A percentile compares a stretch with the other conserved stretches of the same genome.
Conservation (phyloP, 306 rosid genomes). For the Vigna angularis region DNA sequence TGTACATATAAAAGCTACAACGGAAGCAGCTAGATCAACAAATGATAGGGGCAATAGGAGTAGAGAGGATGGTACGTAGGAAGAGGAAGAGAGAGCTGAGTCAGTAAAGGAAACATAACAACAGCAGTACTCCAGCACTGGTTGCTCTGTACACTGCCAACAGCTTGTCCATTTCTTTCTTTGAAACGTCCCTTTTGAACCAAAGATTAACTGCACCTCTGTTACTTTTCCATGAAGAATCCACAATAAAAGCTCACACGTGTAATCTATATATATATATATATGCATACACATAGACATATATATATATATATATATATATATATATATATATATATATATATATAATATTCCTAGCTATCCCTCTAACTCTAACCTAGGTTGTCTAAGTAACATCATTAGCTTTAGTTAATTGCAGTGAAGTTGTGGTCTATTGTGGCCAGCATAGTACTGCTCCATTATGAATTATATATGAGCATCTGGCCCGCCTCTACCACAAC, state of each 20-base stretch:
- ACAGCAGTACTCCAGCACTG: constrained; percentile 56
- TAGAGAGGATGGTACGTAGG: constrained; percentile 34
- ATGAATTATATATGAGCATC: constrained; percentile 27
- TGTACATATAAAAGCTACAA: constrained; percentile 30
- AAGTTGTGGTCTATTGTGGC: constrained; percentile 35
- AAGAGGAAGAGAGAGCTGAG: constrained; percentile 35
- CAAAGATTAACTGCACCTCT: constrained; percentile 50
- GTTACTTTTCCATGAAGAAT: constrained; percentile 29
- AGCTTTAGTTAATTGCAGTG: constrained; percentile 32
- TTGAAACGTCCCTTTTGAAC: constrained; percentile 76
- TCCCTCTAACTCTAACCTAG: constrained; percentile 35
- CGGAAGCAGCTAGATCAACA: constrained; percentile 41
- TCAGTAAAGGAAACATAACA: constrained; percentile 52
- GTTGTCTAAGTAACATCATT: constrained; percentile 29
- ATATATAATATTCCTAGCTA: too few relatives aligned
- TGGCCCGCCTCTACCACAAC: constrained; percentile 46
- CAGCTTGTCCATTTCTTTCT: constrained; percentile 64
- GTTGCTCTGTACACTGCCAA: constrained; percentile 59
- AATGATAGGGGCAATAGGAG: constrained; percentile 37
- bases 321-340: too few relatives aligned
- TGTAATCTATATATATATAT: constrained; percentile 6
- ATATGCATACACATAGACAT: too few relatives aligned
- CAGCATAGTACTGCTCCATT: constrained; percentile 38
- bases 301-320: too few relatives aligned
- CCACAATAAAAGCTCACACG: constrained; percentile 46